Conservation (phyloP, 371 early-diverging fungal genomes). For the Entomophthora muscae region DNA sequence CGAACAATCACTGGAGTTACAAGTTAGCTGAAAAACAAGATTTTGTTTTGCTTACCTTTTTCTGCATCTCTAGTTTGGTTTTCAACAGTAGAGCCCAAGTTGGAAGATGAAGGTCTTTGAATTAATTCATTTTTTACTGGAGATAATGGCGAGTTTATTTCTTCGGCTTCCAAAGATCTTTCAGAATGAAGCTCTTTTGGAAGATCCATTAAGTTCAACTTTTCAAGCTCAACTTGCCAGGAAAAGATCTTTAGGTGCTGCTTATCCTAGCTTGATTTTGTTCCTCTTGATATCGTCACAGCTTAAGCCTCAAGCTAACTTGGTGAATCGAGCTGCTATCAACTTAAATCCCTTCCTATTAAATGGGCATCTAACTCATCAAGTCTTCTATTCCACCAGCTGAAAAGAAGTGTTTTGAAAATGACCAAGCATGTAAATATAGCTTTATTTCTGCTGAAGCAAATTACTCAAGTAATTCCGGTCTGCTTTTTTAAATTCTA, state of each 20-base stretch:
- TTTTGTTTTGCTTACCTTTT: not conserved
- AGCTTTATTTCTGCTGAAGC: too few relatives aligned
- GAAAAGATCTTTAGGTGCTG: not conserved
- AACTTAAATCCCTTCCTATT: too few relatives aligned
- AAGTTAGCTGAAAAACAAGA: not conserved
- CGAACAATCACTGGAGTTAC: slow-evolving; percentile 51
- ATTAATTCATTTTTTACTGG: not conserved
- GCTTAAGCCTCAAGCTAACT: too few relatives aligned
- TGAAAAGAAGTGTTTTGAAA: too few relatives aligned
- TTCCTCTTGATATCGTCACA: not conserved
- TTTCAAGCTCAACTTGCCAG: too few relatives aligned
- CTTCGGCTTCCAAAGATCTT: not conserved
- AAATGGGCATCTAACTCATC: too few relatives aligned
- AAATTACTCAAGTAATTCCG: too few relatives aligned
- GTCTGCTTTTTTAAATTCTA: too few relatives aligned
- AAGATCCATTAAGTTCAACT: not conserved
- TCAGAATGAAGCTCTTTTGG: not conserved
- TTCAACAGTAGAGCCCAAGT: not conserved
- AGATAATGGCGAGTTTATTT: not conserved
- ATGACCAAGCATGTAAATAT: too few relatives aligned
- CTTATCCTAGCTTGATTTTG: not conserved
- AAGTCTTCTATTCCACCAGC: too few relatives aligned
- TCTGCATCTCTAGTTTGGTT: not conserved
- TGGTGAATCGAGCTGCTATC: too few relatives aligned
- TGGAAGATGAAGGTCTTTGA: not conserved